Conservation (phyloP, 257 asterid genomes). For the Solanum pinnatisectum region DNA sequence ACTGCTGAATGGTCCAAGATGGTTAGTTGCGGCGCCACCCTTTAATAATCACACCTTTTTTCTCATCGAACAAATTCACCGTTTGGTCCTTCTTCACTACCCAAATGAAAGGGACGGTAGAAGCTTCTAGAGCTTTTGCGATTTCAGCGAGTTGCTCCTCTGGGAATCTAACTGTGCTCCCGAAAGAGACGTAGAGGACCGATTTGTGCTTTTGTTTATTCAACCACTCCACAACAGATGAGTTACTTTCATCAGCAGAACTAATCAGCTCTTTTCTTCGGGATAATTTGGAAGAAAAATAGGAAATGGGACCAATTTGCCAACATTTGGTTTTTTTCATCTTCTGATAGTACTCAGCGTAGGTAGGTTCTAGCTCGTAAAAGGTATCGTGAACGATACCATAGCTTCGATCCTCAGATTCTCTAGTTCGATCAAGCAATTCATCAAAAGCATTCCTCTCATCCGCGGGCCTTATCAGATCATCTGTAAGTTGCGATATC, state of each 20-base stretch:
- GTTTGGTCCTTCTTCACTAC: neutral
- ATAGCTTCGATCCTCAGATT: neutral
- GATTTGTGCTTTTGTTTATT: neutral
- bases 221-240: neutral
- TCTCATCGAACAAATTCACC: neutral
- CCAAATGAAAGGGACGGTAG: neutral
- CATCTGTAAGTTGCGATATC: neutral
- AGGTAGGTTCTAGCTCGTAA: neutral
- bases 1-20: neutral
- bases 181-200: neutral
- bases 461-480: neutral
- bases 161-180: neutral
- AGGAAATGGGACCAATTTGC: neutral
- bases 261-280: neutral
- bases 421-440: neutral
- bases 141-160: neutral
- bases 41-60: neutral
- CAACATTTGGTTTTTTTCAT: neutral
- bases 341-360: neutral
- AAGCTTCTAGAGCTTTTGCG: neutral
- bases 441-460: neutral
- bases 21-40: neutral
- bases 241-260: neutral
- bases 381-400: neutral
- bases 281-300: neutral